phyloP scores from a whole-genome alignment of 805 yeast species.

The Lachancea sp. region DNA sequence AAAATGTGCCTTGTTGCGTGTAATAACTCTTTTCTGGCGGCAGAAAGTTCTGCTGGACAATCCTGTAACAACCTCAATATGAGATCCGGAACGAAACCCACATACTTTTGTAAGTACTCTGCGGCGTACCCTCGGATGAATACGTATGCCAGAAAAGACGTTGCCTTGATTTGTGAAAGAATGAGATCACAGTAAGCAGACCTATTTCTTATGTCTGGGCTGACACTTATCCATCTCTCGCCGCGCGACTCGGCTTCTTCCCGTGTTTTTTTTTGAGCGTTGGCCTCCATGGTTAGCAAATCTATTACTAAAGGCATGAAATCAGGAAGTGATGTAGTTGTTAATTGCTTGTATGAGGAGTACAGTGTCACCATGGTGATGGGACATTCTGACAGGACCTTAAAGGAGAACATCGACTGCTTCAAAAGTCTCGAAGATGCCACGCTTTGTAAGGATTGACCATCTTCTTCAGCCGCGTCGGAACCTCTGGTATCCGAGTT shows the following conservation, averaged over 20 bases:
- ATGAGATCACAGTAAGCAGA: slow-evolving; percentile 82
- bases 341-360: slow-evolving; percentile 76
- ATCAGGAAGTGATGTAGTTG: slow-evolving; percentile 60
- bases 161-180: slow-evolving; percentile 90
- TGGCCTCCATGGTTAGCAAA: slow-evolving; percentile 70
- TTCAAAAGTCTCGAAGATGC: slow-evolving; percentile 43
- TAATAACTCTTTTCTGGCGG: slow-evolving; percentile 84
- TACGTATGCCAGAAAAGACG: slow-evolving; percentile 89
- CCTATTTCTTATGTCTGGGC: slow-evolving; percentile 70
- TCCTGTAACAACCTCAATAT: slow-evolving; percentile 83
- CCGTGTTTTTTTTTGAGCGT: slow-evolving; percentile 67
- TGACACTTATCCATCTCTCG: slow-evolving; percentile 58
- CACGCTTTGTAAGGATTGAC: slow-evolving; percentile 6
- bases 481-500: slow-evolving; percentile 5
- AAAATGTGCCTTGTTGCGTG: slow-evolving; percentile 95
- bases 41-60: slow-evolving; percentile 88
- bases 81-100: slow-evolving; percentile 72
- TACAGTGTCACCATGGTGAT: slow-evolving; percentile 90
- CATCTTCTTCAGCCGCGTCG: slow-evolving; percentile 7
- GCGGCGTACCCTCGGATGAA: slow-evolving; percentile 78
- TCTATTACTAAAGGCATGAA: slow-evolving; percentile 79
- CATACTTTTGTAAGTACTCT: slow-evolving; percentile 49
- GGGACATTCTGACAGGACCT: slow-evolving; percentile 92
- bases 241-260: slow-evolving; percentile 49
- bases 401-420: slow-evolving; percentile 75